Evolutionary conservation across 495 filamentous ascomycete genomes (phyloP).

Genomic region (Lasiosphaeria ovina): DNA sequence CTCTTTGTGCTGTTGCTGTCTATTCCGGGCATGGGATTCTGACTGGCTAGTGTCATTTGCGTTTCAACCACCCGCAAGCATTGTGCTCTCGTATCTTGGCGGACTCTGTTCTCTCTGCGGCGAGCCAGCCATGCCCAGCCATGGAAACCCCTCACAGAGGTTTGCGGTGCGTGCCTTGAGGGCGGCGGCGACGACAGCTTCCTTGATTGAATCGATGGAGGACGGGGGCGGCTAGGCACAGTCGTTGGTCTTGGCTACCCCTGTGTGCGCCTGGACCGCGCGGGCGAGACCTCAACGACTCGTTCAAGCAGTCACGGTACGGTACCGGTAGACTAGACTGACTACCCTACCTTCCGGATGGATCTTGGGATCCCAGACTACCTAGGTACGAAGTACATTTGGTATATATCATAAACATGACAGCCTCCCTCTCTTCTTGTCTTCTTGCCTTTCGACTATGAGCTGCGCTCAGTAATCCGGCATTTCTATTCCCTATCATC

Average conservation of each 20-base stretch:
- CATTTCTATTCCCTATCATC: slow-evolving; percentile 22
- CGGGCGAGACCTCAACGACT: too few species aligned
- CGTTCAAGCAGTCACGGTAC: too few species aligned
- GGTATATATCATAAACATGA: slow-evolving; percentile 29
- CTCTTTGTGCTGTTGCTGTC: background rate
- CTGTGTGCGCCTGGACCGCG: too few species aligned
- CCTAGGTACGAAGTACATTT: background rate
- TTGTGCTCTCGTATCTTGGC: slow-evolving; percentile 26
- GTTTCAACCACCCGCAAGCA: slow-evolving; percentile 31
- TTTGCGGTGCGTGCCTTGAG: too few species aligned
- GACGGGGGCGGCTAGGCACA: too few species aligned
- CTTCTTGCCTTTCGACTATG: slow-evolving; percentile 27
- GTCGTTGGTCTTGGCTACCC: too few species aligned
- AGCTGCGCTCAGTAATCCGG: slow-evolving; percentile 34
- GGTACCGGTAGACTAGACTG: too few species aligned
- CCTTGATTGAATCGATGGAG: too few species aligned
- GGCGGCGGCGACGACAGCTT: too few species aligned
- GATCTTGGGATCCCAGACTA: background rate
- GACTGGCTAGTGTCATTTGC: slow-evolving; percentile 22
- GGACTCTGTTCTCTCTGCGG: slow-evolving; percentile 13
- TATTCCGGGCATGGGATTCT: background rate
- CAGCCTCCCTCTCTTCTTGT: slow-evolving; percentile 10
- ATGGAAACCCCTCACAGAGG: too few species aligned
- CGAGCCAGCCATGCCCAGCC: too few species aligned
- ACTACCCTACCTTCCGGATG: too few species aligned